A percentile compares a stretch with the other conserved stretches of the same genome.
phyloP scores from a whole-genome alignment of 768 basidiomycete genomes.

The Fomitopsis pulvina region DNA sequence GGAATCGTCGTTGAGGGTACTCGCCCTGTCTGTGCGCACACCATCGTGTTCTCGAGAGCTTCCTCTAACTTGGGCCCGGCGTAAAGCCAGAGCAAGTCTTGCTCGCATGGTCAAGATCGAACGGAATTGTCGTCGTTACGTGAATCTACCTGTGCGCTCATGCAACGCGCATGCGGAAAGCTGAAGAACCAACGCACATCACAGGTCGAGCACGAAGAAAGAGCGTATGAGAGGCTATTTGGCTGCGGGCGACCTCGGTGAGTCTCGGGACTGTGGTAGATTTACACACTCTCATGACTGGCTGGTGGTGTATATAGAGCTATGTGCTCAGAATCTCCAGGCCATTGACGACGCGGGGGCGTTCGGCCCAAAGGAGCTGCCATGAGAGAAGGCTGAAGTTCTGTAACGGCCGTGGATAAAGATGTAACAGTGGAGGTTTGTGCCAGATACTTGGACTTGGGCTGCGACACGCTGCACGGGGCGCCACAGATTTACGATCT shows the following conservation, averaged over 20 bases:
- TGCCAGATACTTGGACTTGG: too few relatives aligned
- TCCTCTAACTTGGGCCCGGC: slow-evolving; percentile 25
- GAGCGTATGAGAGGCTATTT: slow-evolving; percentile 59
- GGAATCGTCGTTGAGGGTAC: slow-evolving; percentile 69
- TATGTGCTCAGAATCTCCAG: too few relatives aligned
- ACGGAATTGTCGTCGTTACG: slow-evolving; percentile 59
- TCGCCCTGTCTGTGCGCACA: slow-evolving; percentile 45
- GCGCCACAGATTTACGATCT: too few relatives aligned
- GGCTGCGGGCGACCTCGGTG: slow-evolving; percentile 54
- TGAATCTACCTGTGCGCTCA: slow-evolving; percentile 26
- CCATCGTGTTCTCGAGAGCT: not conserved
- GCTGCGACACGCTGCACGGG: too few relatives aligned
- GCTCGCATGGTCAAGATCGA: slow-evolving; percentile 61
- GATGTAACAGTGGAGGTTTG: too few relatives aligned
- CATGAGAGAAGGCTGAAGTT: too few relatives aligned
- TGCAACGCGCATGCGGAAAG: not conserved
- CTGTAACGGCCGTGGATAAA: too few relatives aligned
- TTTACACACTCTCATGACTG: too few relatives aligned
- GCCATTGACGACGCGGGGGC: too few relatives aligned
- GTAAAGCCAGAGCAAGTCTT: slow-evolving; percentile 58
- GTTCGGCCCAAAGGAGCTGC: too few relatives aligned
- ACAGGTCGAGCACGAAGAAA: slow-evolving; percentile 57
- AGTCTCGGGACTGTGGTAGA: slow-evolving; percentile 9
- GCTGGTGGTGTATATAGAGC: too few relatives aligned
- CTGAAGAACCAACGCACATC: not conserved